phyloP scores from a whole-genome alignment of 2,329 filamentous ascomycete genomes.

The Tolypocladium paradoxum region DNA sequence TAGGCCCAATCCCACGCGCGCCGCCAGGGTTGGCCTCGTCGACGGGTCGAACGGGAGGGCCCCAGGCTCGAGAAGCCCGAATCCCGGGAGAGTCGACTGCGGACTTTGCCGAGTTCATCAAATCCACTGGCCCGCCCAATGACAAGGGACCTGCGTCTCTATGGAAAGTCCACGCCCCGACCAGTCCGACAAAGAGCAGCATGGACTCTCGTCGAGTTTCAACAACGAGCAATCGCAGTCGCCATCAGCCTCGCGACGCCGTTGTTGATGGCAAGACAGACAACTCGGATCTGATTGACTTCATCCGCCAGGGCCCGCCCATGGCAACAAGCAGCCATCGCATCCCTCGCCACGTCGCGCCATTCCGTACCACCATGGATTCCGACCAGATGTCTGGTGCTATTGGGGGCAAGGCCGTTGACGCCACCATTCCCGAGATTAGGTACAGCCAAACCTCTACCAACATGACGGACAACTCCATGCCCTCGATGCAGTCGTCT shows the following conservation, averaged over 20 bases:
- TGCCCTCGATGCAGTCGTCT: constrained; percentile 48
- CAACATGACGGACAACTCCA: constrained; percentile 46
- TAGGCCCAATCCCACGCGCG: constrained; percentile 10
- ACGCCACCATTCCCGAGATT: constrained; percentile 45
- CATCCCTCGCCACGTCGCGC: constrained; percentile 73
- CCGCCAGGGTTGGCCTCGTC: constrained; percentile 10
- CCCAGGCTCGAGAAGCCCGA: constrained; percentile 58
- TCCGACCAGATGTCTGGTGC: constrained; percentile 60
- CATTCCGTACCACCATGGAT: constrained; percentile 77
- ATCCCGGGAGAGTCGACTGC: constrained; percentile 59
- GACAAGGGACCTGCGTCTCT: constrained; percentile 25
- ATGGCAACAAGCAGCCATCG: constrained; percentile 49
- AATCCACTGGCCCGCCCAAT: constrained; percentile 64
- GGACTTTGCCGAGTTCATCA: constrained; percentile 85
- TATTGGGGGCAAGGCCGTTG: constrained; percentile 44
- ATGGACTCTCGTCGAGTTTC: constrained; percentile 27
- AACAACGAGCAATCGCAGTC: constrained; percentile 33
- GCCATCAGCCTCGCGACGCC: constrained; percentile 63
- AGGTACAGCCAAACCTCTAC: constrained; percentile 47
- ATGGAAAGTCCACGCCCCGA: constrained; percentile 20
- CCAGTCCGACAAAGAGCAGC: constrained; percentile 23
- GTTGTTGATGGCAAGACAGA: constrained; percentile 50
- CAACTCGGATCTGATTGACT: constrained; percentile 86
- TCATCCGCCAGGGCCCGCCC: constrained; percentile 80
- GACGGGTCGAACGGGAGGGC: constrained; percentile 12